phyloP scores from a whole-genome alignment of 257 asterid genomes.

The Marsdenia floribunda region DNA sequence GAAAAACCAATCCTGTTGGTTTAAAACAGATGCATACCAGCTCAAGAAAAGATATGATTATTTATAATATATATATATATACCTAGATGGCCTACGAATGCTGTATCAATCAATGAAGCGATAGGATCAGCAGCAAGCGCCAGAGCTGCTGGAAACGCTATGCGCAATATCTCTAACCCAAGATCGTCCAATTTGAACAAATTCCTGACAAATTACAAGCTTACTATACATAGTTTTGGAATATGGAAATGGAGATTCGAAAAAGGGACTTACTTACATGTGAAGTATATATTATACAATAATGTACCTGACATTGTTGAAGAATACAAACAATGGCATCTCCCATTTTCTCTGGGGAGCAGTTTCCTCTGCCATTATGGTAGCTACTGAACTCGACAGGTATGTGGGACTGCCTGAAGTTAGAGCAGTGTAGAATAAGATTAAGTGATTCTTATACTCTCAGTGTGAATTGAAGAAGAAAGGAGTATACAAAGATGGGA shows the following conservation, averaged over 20 bases:
- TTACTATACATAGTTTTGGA: not conserved
- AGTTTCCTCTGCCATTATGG: constrained; percentile 49
- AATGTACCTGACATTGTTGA: constrained; percentile 54
- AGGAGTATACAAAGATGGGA: too few species aligned
- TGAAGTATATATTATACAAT: not conserved
- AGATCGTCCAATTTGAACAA: constrained; percentile 67
- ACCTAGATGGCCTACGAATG: constrained; percentile 89
- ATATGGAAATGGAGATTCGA: not conserved
- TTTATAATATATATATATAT: not conserved
- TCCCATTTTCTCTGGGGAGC: constrained; percentile 32
- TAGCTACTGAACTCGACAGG: not conserved
- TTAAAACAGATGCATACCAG: not conserved
- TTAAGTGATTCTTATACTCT: not conserved
- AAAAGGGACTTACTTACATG: too few species aligned
- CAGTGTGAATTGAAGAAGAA: not conserved
- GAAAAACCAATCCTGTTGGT: not conserved
- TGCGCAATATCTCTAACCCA: constrained; percentile 62
- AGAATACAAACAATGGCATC: constrained; percentile 64
- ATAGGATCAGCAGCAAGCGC: constrained; percentile 97
- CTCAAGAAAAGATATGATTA: too few species aligned
- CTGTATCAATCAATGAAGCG: constrained; percentile 85
- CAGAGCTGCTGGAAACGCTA: constrained; percentile 89
- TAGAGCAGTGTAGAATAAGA: not conserved
- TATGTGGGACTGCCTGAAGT: constrained; percentile 9
- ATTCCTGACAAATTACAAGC: constrained; percentile 25